Conservation (phyloP, 1,139 yeast genomes). For the Meyerozyma carpophila region DNA sequence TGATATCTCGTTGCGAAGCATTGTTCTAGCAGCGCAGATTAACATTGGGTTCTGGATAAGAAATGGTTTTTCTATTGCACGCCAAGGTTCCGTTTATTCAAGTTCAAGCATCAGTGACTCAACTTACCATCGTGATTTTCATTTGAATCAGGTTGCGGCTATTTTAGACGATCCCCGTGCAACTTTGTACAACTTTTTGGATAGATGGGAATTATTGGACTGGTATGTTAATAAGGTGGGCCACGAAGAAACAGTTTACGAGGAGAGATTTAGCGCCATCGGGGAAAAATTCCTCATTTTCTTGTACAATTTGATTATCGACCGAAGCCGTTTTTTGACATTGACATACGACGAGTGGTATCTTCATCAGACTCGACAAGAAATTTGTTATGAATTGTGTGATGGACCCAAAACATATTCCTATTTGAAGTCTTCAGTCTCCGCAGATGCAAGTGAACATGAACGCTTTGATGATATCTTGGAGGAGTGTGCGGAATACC, state of each 20-base stretch:
- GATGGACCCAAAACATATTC: constrained; percentile 54
- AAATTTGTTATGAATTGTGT: constrained; percentile 45
- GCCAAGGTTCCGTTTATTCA: constrained; percentile 38
- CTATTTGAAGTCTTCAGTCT: constrained; percentile 33
- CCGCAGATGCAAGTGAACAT: constrained; percentile 28
- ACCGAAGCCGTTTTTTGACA: constrained; percentile 43
- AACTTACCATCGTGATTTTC: constrained; percentile 45
- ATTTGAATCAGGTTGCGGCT: constrained; percentile 51
- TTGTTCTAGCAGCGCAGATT: constrained; percentile 70
- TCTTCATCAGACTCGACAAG: constrained; percentile 22
- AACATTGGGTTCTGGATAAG: constrained; percentile 86
- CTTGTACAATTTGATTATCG: constrained; percentile 51
- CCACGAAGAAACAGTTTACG: constrained; percentile 43
- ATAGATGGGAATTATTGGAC: constrained; percentile 54
- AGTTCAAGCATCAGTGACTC: constrained; percentile 31
- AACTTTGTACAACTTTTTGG: constrained; percentile 43
- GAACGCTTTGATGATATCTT: constrained; percentile 33
- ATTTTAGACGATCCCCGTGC: constrained; percentile 39
- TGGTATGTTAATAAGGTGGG: constrained; percentile 45
- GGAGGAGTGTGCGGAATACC: constrained; percentile 36
- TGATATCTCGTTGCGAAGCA: constrained; percentile 54
- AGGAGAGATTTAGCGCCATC: constrained; percentile 49
- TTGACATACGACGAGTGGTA: constrained; percentile 19
- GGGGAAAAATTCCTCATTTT: constrained; percentile 51
- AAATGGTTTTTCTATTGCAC: constrained; percentile 56